These are phyloP conservation scores for Candida multigemmis DNA, from an alignment of 805 yeast genomes.

Conservation along the genomic window DNA sequence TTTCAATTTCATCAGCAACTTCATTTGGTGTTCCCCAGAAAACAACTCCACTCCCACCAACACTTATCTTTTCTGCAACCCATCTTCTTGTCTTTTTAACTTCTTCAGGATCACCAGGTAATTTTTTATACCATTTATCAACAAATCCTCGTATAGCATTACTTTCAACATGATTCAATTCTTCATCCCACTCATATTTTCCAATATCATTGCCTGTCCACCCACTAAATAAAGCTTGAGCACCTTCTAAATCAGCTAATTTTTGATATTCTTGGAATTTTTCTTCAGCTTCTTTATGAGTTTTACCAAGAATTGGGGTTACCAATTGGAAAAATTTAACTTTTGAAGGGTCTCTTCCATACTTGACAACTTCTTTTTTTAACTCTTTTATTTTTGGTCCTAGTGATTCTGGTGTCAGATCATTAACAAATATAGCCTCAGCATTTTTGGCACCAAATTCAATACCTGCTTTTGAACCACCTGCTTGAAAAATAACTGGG, in stretches of 20 bases:
- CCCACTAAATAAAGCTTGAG: slow-evolving; percentile 28
- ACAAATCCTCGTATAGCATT: slow-evolving; percentile 22
- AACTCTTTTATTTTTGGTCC: slow-evolving; percentile 18
- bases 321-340: slow-evolving; percentile 28
- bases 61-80: slow-evolving; percentile 17
- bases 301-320: slow-evolving; percentile 28
- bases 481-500: slow-evolving; percentile 38
- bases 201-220: slow-evolving; percentile 34
- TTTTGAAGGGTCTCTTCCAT: slow-evolving; percentile 23
- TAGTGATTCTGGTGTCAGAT: slow-evolving; percentile 20
- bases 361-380: slow-evolving; percentile 21
- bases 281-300: slow-evolving; percentile 32
- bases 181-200: slow-evolving; percentile 21
- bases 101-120: slow-evolving; percentile 13
- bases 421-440: slow-evolving; percentile 31
- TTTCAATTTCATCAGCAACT: slow-evolving; percentile 30
- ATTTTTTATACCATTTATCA: slow-evolving; percentile 21
- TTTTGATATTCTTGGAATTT: slow-evolving; percentile 22
- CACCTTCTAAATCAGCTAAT: slow-evolving; percentile 31
- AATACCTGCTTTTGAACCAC: slow-evolving; percentile 32
- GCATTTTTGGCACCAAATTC: slow-evolving; percentile 36
- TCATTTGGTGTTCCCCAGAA: slow-evolving; percentile 25
- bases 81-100: slow-evolving; percentile 13
- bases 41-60: slow-evolving; percentile 22
- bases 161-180: slow-evolving; percentile 18